Evolutionary conservation across 306 rosid genomes (phyloP), one percentile per base, ranked within the genome.

Genomic region (Prunus armeniaca): DNA sequence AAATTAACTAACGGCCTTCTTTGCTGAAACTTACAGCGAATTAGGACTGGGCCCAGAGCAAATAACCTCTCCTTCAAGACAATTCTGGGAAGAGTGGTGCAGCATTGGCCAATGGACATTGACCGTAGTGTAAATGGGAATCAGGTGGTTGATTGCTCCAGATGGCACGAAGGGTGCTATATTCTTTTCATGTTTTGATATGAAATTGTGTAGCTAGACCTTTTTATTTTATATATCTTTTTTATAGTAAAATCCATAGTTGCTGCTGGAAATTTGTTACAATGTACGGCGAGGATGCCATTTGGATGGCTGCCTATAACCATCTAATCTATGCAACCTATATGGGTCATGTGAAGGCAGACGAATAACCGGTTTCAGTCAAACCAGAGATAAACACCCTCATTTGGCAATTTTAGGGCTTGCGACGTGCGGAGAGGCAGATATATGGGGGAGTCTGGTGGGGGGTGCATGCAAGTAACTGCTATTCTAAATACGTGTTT

Each of bases 1-100:
- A 38, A 32, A 62, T 14, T 34, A 22, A 15, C 64, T 19, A 72
- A 38, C 22, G 25, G 10, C 67, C 78, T 62, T 46, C 51, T 45
- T 69, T 79, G 22, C 72, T 63, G 52, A 66, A 65, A 64, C 80
- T 67, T 78, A 27, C 84, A 82, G 91, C 82, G 74, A 82, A 78
- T 74, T 61, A 77, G 79, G 74, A 52, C 79, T 76, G 79, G 72
- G 73, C 51, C 25, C 76, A 62, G 68, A 41, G 75, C 63, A 32
- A 80, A 69, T 32, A 70, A 77, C 43, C 43, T 34, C 69, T 80
- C 56, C 78, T 69, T 74, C 81, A 61, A 73, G 80, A 78, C 20
- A 60, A 72, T 74, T 71, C 77, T 79, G 66, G 69, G 24, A 65
- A 67, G 65, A 67, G 63, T 52, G 32, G 45, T n/a, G 57, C 62